Conservation (phyloP, 1,139 yeast species). For the Saccharomyces hybrid region DNA sequence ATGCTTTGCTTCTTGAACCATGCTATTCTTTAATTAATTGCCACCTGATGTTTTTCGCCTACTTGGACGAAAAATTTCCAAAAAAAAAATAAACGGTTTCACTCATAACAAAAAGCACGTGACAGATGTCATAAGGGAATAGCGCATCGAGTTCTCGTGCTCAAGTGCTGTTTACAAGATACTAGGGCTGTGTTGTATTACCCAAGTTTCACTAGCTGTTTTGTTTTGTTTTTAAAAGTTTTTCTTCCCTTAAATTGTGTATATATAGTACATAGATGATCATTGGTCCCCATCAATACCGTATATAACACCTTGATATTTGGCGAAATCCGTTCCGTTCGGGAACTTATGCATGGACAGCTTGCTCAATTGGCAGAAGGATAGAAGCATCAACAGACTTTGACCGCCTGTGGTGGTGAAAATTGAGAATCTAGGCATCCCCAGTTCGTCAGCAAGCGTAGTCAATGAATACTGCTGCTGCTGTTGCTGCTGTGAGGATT, state of each 20-base stretch:
- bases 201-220: background rate
- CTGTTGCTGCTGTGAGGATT: slow-evolving; percentile 16
- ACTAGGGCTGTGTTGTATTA: background rate
- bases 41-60: slow-evolving; percentile 1
- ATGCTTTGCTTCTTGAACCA: background rate
- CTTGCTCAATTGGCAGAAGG: slow-evolving; percentile 46
- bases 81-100: background rate
- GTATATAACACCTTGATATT: slow-evolving; percentile 46
- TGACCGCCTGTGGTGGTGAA: slow-evolving; percentile 40
- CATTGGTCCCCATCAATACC: slow-evolving; percentile 33
- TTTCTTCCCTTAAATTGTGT: background rate
- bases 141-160: background rate
- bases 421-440: slow-evolving; percentile 44
- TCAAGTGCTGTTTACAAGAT: background rate
- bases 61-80: background rate
- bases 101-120: background rate
- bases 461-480: slow-evolving; percentile 29
- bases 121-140: background rate
- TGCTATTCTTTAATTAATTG: background rate
- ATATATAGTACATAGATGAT: background rate
- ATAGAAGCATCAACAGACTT: slow-evolving; percentile 50
- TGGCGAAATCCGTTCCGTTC: slow-evolving; percentile 33
- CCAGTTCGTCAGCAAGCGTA: slow-evolving; percentile 47
- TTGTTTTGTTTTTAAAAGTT: background rate
- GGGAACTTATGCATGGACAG: slow-evolving; percentile 32